phyloP scores from a whole-genome alignment of 768 basidiomycete species.

The Tubosaeta brunneosetosa region DNA sequence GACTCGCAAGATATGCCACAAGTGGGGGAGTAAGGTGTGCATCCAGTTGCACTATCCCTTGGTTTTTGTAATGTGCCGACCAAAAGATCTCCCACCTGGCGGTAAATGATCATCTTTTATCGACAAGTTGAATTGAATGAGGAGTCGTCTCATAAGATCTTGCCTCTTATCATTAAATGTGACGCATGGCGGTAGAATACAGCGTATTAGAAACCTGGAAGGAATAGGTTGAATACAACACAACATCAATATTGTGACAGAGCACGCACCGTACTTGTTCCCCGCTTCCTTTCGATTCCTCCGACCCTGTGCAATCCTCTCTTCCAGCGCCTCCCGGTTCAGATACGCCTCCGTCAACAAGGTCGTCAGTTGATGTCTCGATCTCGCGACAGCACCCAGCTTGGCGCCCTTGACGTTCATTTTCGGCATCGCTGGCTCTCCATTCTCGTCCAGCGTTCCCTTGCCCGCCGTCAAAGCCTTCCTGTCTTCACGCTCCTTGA shows the following conservation, averaged over 20 bases:
- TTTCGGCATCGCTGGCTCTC: constrained; percentile 54
- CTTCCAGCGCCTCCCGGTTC: constrained; percentile 79
- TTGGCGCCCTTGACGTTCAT: constrained; percentile 86
- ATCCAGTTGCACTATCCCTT: too few relatives aligned
- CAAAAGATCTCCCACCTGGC: too few relatives aligned
- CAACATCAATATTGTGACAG: too few relatives aligned
- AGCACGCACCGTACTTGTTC: constrained; percentile 79
- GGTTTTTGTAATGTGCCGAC: too few relatives aligned
- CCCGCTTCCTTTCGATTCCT: constrained; percentile 86
- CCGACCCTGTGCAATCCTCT: constrained; percentile 76
- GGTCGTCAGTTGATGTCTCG: constrained; percentile 75
- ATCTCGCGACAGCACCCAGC: constrained; percentile 60
- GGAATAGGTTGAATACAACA: neutral
- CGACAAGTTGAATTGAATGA: too few relatives aligned
- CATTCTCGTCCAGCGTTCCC: constrained; percentile 35
- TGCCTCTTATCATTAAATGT: constrained; percentile 13
- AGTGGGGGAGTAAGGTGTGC: too few relatives aligned
- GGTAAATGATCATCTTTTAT: too few relatives aligned
- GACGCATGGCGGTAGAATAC: constrained; percentile 9
- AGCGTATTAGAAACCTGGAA: constrained; percentile 21
- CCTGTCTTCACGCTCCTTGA: constrained; percentile 69
- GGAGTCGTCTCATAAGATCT: neutral
- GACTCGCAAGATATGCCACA: too few relatives aligned
- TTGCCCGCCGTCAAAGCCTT: constrained; percentile 70
- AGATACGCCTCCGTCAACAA: constrained; percentile 78